Evolutionary conservation across 2,329 filamentous ascomycete genomes (phyloP), one percentile per base, ranked within the genome.

Genomic region (Zarea fungicola): DNA sequence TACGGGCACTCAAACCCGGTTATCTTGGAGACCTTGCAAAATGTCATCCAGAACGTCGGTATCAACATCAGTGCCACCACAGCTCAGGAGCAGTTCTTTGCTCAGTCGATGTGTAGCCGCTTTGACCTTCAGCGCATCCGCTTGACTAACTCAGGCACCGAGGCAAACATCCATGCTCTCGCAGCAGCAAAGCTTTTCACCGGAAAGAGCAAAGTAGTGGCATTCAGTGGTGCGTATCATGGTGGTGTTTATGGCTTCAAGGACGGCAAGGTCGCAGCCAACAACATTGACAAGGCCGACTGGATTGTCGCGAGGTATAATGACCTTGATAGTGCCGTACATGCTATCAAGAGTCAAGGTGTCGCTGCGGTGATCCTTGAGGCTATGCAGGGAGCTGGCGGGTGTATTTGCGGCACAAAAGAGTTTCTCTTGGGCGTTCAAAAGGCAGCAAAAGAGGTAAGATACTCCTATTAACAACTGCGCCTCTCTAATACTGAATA

Each of bases 311-410:
- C 74, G 1, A 69, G 66, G 29, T 89, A 83, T 60, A 87, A 88
- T 52, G 76, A 86, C 46, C 55, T 76, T 1, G 64, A 67, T 1
- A 69, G 69, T 3, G 74, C 77, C 1, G 63, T 61, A 6, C 53
- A 52, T 2, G 67, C 75, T 10, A 68, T 83, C 7, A 59, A 67
- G 6, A 57, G 62, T 7, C 62, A 70, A 1, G 70, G 73, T 8
- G 62, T 87, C 0, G 83, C 81, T 0, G 83, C 80, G 0, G 80
- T 88, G 18, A 58, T 89, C 2, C 67, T 88, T 0, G 85, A 88
- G 62, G 74, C 74, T 0, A 80, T 89, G 74, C 81, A 85, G 54
- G 83, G 82, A 1, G 72, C 76, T 3, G 82, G 76, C 0, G 83
- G 84, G 0, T 78, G 75, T 46, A 73, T 82, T 6, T 65, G 70